A percentile compares a stretch with the other conserved stretches of the same genome.
Evolutionary conservation across 1,139 yeast genomes (phyloP).

Genomic region (Saccharomycopsis crataegensis): DNA sequence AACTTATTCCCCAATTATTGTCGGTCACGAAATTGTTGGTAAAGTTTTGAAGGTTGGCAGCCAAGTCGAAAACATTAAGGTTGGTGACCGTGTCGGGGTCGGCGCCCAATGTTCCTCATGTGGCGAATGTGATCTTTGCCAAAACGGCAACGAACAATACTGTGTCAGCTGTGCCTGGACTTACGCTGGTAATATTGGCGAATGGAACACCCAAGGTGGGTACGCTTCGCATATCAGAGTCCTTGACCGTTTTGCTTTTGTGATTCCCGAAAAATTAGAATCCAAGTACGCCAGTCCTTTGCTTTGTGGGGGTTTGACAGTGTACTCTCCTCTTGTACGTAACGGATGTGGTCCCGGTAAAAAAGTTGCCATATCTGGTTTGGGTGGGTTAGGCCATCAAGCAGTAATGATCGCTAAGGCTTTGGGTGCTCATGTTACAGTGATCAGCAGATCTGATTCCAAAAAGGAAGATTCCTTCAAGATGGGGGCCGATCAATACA

Average conservation of each 20-base stretch:
- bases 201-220: conserved; percentile 37
- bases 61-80: conserved; percentile 28
- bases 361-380: conserved; percentile 48
- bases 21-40: conserved; percentile 47
- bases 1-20: conserved; percentile 27
- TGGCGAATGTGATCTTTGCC: conserved; percentile 39
- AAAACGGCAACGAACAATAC: conserved; percentile 38
- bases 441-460: conserved; percentile 41
- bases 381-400: conserved; percentile 59
- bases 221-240: conserved; percentile 44
- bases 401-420: conserved; percentile 52
- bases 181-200: not conserved
- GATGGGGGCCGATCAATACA: conserved; percentile 46
- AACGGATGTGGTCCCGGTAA: conserved; percentile 35
- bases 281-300: conserved; percentile 41
- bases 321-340: conserved; percentile 44
- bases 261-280: conserved; percentile 39
- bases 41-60: conserved; percentile 37
- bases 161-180: conserved; percentile 28
- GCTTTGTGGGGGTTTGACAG: conserved; percentile 48
- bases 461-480: conserved; percentile 45
- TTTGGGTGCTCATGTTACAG: conserved; percentile 49
- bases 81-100: conserved; percentile 44
- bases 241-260: conserved; percentile 40
- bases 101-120: conserved; percentile 46